Conservation (phyloP, 2,329 filamentous ascomycete genomes). For the Trichoderma guizhouense region DNA sequence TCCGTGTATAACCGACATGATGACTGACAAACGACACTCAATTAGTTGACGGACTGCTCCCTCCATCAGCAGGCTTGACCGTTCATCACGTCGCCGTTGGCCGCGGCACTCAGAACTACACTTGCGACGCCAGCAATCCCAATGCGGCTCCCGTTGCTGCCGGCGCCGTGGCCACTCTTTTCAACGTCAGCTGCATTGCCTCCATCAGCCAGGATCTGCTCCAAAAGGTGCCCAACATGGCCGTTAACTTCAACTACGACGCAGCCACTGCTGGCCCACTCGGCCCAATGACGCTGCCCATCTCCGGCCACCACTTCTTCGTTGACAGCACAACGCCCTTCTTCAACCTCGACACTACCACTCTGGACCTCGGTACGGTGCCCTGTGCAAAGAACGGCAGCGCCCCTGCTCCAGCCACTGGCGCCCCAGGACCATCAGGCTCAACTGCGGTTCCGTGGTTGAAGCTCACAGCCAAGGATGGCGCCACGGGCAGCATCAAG, state of each 20-base stretch:
- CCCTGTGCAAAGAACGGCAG: conserved; percentile 60
- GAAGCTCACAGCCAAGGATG: conserved; percentile 56
- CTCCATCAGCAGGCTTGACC: conserved; percentile 55
- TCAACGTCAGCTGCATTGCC: conserved; percentile 80
- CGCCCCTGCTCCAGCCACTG: conserved; percentile 59
- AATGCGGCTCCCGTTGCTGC: conserved; percentile 59
- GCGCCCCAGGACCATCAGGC: conserved; percentile 58
- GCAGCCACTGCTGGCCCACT: conserved; percentile 43
- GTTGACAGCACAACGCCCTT: conserved; percentile 64
- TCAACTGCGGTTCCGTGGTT: conserved; percentile 77
- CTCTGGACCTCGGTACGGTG: conserved; percentile 54
- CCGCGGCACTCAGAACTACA: conserved; percentile 92
- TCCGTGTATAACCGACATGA: background rate
- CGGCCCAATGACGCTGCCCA: conserved; percentile 57
- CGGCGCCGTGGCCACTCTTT: conserved; percentile 80
- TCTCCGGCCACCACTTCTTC: conserved; percentile 83
- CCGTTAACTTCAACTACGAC: conserved; percentile 56
- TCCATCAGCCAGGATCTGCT: conserved; percentile 66
- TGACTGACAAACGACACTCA: background rate
- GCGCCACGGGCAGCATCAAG: conserved; percentile 60
- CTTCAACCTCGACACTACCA: conserved; percentile 69
- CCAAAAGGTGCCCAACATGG: conserved; percentile 60
- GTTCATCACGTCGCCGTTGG: conserved; percentile 81
- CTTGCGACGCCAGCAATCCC: conserved; percentile 63
- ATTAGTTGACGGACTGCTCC: conserved; percentile 51